Conservation (phyloP, 2,329 filamentous ascomycete species). For the Pseudogymnoascus pannorum region DNA sequence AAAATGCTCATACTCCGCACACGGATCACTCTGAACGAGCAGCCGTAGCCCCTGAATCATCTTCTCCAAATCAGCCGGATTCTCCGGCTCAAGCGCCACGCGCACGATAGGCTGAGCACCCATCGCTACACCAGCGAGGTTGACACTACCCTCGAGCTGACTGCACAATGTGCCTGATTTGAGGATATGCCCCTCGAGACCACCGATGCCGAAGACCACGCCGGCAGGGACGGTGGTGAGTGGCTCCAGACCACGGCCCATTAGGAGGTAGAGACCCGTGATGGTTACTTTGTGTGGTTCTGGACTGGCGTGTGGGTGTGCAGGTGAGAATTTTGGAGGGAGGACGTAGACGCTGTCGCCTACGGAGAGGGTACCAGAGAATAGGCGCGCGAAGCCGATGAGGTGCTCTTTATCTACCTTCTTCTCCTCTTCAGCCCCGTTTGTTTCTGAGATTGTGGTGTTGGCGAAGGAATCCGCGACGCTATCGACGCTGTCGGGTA, state of each 20-base stretch:
- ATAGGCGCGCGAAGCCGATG: constrained; percentile 89
- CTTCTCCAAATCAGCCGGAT: constrained; percentile 84
- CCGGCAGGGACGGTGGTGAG: constrained; percentile 82
- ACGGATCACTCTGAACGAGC: constrained; percentile 90
- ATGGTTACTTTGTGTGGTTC: constrained; percentile 77
- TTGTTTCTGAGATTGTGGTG: constrained; percentile 52
- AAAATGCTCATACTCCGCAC: constrained; percentile 90
- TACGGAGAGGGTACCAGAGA: constrained; percentile 81
- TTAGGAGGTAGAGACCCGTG: constrained; percentile 85
- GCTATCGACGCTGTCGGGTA: constrained; percentile 32
- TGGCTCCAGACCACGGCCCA: constrained; percentile 83
- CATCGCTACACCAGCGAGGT: constrained; percentile 78
- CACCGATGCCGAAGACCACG: constrained; percentile 90
- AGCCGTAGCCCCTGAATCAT: constrained; percentile 85
- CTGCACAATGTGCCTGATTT: constrained; percentile 94
- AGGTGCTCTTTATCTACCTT: constrained; percentile 74
- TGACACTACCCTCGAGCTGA: constrained; percentile 75
- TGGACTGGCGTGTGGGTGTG: constrained; percentile 62
- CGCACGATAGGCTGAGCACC: constrained; percentile 86
- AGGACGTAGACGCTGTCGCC: constrained; percentile 89
- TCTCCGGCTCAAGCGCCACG: constrained; percentile 87
- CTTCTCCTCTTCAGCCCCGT: constrained; percentile 43
- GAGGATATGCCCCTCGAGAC: constrained; percentile 85
- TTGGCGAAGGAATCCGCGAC: constrained; percentile 46
- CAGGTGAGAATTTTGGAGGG: constrained; percentile 86